Conservation (phyloP, 768 basidiomycete genomes). For the Naganishia vishniacii region DNA sequence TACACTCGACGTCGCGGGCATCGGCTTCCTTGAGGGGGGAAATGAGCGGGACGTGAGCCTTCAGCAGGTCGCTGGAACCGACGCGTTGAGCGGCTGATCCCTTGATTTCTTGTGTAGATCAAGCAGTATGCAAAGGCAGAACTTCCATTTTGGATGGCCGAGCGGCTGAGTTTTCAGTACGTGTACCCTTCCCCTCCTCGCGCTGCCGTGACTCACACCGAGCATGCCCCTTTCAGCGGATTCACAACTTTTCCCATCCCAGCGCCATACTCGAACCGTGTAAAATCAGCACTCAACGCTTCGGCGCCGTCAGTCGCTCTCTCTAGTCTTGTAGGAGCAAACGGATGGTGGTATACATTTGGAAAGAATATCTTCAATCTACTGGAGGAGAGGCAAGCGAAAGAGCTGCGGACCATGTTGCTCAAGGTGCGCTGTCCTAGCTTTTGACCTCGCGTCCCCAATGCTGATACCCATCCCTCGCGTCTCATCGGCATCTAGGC, state of each 20-base stretch:
- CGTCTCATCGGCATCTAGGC: too few relatives aligned
- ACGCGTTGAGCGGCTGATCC: too few relatives aligned
- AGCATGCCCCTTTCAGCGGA: slow-evolving; percentile 54
- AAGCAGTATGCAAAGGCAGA: slow-evolving; percentile 68
- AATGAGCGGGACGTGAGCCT: slow-evolving; percentile 77
- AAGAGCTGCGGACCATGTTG: slow-evolving; percentile 66
- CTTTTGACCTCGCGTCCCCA: too few relatives aligned
- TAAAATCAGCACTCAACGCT: slow-evolving; percentile 80
- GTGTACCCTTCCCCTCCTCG: slow-evolving; percentile 21
- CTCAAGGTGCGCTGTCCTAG: slow-evolving; percentile 61
- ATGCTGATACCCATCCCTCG: slow-evolving; percentile 10
- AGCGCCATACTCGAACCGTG: slow-evolving; percentile 65
- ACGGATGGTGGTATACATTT: slow-evolving; percentile 87
- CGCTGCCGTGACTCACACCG: neutral
- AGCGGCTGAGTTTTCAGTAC: slow-evolving; percentile 75
- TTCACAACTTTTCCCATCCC: slow-evolving; percentile 87
- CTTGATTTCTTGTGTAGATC: too few relatives aligned
- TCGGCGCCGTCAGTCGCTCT: slow-evolving; percentile 80
- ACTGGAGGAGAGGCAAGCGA: slow-evolving; percentile 70
- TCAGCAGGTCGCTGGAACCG: too few relatives aligned
- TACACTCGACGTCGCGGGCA: slow-evolving; percentile 71
- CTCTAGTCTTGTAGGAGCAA: slow-evolving; percentile 74
- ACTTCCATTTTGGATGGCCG: slow-evolving; percentile 85
- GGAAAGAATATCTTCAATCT: slow-evolving; percentile 79
- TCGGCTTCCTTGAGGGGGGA: slow-evolving; percentile 85